phyloP scores from a whole-genome alignment of 345 rosid genomes.

The Hypericum perforatum region DNA sequence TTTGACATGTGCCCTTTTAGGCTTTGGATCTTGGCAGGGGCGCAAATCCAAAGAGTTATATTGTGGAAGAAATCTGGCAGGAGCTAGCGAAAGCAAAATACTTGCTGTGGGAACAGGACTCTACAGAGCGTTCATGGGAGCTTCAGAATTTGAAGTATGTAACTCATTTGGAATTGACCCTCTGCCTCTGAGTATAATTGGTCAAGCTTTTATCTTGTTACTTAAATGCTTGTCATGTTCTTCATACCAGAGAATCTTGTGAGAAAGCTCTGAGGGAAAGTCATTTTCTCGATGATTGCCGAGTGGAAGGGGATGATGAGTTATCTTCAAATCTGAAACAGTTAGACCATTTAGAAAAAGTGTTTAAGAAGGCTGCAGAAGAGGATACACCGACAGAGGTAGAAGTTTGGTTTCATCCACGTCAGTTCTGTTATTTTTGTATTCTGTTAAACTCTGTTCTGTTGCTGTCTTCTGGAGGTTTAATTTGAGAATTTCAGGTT shows the following conservation, averaged over 20 bases:
- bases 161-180: slow-evolving; percentile 1
- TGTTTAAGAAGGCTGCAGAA: slow-evolving; percentile 59
- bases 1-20: slow-evolving; percentile 16
- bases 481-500: slow-evolving; percentile 40
- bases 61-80: slow-evolving; percentile 88
- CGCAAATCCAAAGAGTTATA: slow-evolving; percentile 48
- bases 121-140: slow-evolving; percentile 65
- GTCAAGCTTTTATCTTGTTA: no score
- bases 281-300: slow-evolving; percentile 35
- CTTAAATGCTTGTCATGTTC: not conserved
- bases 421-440: not conserved
- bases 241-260: slow-evolving; percentile 57
- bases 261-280: slow-evolving; percentile 67
- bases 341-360: slow-evolving; percentile 40
- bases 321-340: slow-evolving; percentile 26
- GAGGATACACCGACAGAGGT: slow-evolving; percentile 65
- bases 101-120: slow-evolving; percentile 61
- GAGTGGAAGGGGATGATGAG: slow-evolving; percentile 44
- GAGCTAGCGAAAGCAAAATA: slow-evolving; percentile 83
- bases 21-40: slow-evolving; percentile 86
- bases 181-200: no score
- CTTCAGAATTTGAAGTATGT: slow-evolving; percentile 79
- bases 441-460: not conserved
- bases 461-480: not conserved
- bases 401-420: slow-evolving; percentile 1